Conservation (phyloP, 495 filamentous ascomycete species). For the Daldinia bambusicola region DNA sequence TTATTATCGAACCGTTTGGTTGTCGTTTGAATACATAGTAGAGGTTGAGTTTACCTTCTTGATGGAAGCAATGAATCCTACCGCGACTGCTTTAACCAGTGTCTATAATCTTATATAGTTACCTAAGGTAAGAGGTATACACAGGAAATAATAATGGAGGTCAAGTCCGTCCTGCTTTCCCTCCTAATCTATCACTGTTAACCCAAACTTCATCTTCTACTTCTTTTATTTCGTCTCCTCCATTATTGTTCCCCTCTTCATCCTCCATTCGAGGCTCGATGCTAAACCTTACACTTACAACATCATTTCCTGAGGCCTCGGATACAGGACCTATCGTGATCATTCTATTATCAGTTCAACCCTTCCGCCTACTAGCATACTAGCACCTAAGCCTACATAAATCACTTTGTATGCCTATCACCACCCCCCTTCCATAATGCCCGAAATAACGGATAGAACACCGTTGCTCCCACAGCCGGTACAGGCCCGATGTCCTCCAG, state of each 20-base stretch:
- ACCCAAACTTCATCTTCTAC: background rate
- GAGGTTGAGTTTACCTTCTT: too few species aligned
- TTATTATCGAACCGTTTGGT: background rate
- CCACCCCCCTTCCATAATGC: slow-evolving; percentile 21
- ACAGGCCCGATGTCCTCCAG: slow-evolving; percentile 25
- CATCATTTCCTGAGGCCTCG: slow-evolving; percentile 8
- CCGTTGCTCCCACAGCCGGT: slow-evolving; percentile 53
- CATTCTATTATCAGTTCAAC: background rate
- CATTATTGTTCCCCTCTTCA: background rate
- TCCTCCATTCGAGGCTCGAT: slow-evolving; percentile 14
- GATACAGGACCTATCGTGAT: slow-evolving; percentile 29
- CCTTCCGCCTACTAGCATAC: background rate
- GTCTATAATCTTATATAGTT: too few species aligned
- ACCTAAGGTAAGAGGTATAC: too few species aligned
- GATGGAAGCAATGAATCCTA: too few species aligned
- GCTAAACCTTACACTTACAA: background rate
- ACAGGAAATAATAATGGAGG: too few species aligned
- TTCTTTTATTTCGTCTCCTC: too few species aligned
- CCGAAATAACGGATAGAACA: slow-evolving; percentile 48
- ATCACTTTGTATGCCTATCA: slow-evolving; percentile 1
- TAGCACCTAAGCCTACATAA: slow-evolving; percentile 9
- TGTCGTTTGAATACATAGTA: too few species aligned
- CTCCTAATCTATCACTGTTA: background rate
- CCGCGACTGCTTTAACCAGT: too few species aligned
- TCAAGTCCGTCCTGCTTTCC: background rate